A percentile compares a stretch with the other conserved stretches of the same genome.
Evolutionary conservation across 2,329 filamentous ascomycete species (phyloP).

Genomic region (Whalleya microplaca): DNA sequence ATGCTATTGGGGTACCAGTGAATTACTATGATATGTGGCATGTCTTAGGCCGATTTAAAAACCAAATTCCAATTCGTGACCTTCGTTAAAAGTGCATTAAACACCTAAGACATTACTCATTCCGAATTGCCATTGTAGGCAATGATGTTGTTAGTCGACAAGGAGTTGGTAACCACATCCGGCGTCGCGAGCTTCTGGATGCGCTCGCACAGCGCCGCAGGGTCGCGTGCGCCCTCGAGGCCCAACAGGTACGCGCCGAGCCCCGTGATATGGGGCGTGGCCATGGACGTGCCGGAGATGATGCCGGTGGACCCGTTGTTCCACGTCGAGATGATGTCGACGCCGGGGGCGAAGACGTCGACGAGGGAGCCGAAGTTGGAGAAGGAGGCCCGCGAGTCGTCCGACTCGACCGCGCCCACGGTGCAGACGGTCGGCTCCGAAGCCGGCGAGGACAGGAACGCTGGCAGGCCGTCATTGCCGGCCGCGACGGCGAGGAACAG

Average conservation of each 20-base stretch:
- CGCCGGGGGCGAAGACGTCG: constrained; percentile 49
- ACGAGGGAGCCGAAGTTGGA: constrained; percentile 41
- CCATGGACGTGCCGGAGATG: constrained; percentile 52
- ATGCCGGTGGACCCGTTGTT: constrained; percentile 40
- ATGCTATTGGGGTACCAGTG: background rate
- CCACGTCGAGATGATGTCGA: constrained; percentile 44
- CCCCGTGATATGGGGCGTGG: constrained; percentile 46
- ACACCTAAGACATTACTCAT: background rate
- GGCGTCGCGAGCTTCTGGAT: constrained; percentile 31
- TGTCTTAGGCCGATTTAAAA: background rate
- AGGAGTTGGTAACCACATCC: constrained; percentile 21
- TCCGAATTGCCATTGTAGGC: constrained; percentile 28
- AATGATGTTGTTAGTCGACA: constrained; percentile 28
- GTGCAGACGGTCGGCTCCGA: constrained; percentile 39
- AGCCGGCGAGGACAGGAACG: constrained; percentile 32
- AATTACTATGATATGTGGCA: background rate
- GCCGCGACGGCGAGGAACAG: constrained; percentile 51
- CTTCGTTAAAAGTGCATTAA: background rate
- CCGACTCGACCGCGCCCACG: constrained; percentile 35
- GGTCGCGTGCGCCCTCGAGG: constrained; percentile 46
- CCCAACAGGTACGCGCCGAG: constrained; percentile 50
- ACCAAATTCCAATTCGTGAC: background rate
- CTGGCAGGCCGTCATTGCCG: constrained; percentile 43
- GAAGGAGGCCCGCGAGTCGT: constrained; percentile 33
- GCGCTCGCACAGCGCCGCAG: constrained; percentile 27